Conservation (phyloP, 1,284 basidiomycete species). For the Inonotus obliquus region DNA sequence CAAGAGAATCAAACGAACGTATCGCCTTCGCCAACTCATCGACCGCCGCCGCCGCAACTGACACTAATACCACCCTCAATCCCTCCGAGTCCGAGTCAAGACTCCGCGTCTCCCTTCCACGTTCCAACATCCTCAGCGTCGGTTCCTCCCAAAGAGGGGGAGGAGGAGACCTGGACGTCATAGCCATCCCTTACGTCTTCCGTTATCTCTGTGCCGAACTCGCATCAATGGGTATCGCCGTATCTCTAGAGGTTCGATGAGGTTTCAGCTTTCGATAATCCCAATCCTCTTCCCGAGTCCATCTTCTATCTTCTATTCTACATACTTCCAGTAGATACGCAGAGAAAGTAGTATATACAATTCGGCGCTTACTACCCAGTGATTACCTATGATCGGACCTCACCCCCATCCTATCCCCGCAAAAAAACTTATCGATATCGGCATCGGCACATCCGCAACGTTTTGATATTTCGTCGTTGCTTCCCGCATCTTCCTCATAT, state of each 20-base stretch:
- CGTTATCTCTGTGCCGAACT: slow-evolving; percentile 83
- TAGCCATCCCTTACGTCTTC: slow-evolving; percentile 96
- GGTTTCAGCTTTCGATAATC: too few relatives aligned
- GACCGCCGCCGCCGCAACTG: background rate
- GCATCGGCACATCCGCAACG: too few relatives aligned
- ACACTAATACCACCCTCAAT: too few relatives aligned
- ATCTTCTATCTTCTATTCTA: background rate
- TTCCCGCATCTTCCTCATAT: too few relatives aligned
- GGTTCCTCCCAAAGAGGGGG: slow-evolving; percentile 46
- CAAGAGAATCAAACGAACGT: slow-evolving; percentile 53
- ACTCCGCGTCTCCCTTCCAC: slow-evolving; percentile 58
- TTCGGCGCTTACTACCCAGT: too few relatives aligned
- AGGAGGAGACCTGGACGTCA: slow-evolving; percentile 84
- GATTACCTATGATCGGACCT: too few relatives aligned
- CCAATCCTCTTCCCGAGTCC: background rate
- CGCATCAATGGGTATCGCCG: slow-evolving; percentile 83
- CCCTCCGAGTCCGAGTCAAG: slow-evolving; percentile 40
- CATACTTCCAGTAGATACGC: too few relatives aligned
- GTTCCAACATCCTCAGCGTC: slow-evolving; percentile 62
- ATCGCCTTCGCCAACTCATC: slow-evolving; percentile 41
- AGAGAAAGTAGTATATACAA: too few relatives aligned
- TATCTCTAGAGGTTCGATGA: slow-evolving; percentile 62
- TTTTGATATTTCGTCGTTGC: too few relatives aligned
- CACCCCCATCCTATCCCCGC: too few relatives aligned
- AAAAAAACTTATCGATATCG: too few relatives aligned